Conservation (phyloP, 2,329 filamentous ascomycete genomes). For the Phaeophleospora eucalypticola region DNA sequence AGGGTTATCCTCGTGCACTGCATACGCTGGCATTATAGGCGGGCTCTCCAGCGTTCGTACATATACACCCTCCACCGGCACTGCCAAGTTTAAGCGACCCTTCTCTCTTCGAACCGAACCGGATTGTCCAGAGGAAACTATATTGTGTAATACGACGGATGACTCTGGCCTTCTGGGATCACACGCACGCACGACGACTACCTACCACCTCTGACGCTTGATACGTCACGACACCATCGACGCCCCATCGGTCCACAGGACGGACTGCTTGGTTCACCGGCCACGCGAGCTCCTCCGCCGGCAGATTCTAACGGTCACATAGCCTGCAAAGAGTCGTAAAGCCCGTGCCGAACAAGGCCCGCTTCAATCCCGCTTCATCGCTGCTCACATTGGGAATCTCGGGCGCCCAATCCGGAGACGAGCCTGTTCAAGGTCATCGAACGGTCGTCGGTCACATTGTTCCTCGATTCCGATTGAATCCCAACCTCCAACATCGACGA, state of each 20-base stretch:
- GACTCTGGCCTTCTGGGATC: too few species aligned
- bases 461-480: background rate
- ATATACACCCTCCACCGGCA: slow-evolving; percentile 18
- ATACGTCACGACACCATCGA: slow-evolving; percentile 16
- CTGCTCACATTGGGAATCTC: slow-evolving; percentile 6
- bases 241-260: slow-evolving; percentile 13
- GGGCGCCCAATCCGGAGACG: slow-evolving; percentile 1
- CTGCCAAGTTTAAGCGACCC: slow-evolving; percentile 21
- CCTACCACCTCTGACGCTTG: slow-evolving; percentile 2
- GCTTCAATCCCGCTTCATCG: slow-evolving; percentile 10
- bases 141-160: slow-evolving; percentile 13
- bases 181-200: too few species aligned
- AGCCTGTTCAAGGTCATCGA: slow-evolving; percentile 1
- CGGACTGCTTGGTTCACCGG: slow-evolving; percentile 4
- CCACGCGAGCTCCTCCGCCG: background rate
- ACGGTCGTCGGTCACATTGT: background rate
- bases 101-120: slow-evolving; percentile 15
- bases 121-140: slow-evolving; percentile 6
- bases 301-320: background rate
- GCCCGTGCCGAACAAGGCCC: slow-evolving; percentile 12
- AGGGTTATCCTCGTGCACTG: slow-evolving; percentile 21
- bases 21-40: slow-evolving; percentile 18
- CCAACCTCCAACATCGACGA: background rate
- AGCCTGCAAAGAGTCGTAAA: background rate
- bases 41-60: slow-evolving; percentile 17